Conservation (phyloP, 1,284 basidiomycete genomes). For the Ganoderma resinaceum region DNA sequence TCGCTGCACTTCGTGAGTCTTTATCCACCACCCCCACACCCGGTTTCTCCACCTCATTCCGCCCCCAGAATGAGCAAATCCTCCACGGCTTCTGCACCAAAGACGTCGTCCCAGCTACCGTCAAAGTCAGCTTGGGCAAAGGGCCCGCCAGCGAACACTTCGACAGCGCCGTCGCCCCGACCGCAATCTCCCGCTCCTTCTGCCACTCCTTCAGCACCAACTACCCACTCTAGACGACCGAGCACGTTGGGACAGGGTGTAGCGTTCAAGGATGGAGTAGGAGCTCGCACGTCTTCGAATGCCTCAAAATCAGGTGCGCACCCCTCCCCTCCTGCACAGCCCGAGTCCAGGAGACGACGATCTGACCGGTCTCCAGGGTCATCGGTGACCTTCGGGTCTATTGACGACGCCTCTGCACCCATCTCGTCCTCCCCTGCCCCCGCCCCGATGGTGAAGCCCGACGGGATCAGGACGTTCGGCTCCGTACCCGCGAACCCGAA, state of each 20-base stretch:
- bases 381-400: slow-evolving; percentile 84
- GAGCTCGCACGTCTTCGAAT: slow-evolving; percentile 38
- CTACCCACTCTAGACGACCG: slow-evolving; percentile 73
- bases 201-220: slow-evolving; percentile 51
- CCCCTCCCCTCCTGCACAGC: slow-evolving; percentile 7
- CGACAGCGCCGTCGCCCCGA: slow-evolving; percentile 66
- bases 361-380: slow-evolving; percentile 51
- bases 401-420: slow-evolving; percentile 73
- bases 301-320: slow-evolving; percentile 69
- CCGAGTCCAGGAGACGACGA: slow-evolving; percentile 8
- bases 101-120: slow-evolving; percentile 72
- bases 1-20: slow-evolving; percentile 61
- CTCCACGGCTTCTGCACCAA: slow-evolving; percentile 72
- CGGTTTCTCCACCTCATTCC: slow-evolving; percentile 19
- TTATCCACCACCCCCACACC: slow-evolving; percentile 24
- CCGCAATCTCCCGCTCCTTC: slow-evolving; percentile 77
- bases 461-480: slow-evolving; percentile 83
- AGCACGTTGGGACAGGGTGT: slow-evolving; percentile 74
- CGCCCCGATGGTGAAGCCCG: slow-evolving; percentile 68
- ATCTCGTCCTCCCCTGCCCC: slow-evolving; percentile 75
- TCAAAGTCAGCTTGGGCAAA: slow-evolving; percentile 83
- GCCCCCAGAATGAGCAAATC: slow-evolving; percentile 83
- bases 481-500: slow-evolving; percentile 69
- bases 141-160: slow-evolving; percentile 73
- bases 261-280: slow-evolving; percentile 77